Percentiles rank a stretch among this genome's conserved stretches.
Evolutionary conservation across 192 early-diverging fungal genomes (phyloP).

Genomic region (Dissophora ornata): DNA sequence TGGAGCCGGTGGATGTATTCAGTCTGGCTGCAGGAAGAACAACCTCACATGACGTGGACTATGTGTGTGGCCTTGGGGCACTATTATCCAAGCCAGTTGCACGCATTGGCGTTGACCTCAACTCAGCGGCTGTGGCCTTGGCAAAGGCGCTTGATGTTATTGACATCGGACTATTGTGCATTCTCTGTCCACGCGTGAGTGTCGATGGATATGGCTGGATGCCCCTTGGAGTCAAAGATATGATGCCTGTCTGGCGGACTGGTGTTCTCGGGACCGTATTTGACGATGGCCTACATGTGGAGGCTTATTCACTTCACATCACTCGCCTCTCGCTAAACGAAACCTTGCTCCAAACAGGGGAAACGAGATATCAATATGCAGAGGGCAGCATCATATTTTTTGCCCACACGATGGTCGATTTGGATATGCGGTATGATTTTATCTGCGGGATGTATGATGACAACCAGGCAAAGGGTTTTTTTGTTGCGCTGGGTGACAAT

Average conservation of each 20-base stretch:
- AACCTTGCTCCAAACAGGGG: too few relatives aligned
- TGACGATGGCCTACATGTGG: background rate
- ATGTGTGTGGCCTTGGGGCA: constrained; percentile 9
- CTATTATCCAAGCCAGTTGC: background rate
- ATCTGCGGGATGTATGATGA: too few relatives aligned
- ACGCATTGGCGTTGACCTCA: background rate
- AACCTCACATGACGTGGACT: constrained; percentile 1
- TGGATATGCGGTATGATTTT: too few relatives aligned
- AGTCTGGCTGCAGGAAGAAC: background rate
- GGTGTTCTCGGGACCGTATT: background rate
- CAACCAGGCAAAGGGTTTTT: too few relatives aligned
- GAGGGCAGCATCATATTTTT: too few relatives aligned
- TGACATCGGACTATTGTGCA: background rate
- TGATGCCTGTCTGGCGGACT: background rate
- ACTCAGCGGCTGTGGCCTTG: background rate
- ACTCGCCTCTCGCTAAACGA: too few relatives aligned
- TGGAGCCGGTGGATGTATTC: background rate
- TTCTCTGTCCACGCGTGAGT: background rate
- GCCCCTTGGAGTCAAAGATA: constrained; percentile 7
- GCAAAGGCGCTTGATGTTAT: background rate
- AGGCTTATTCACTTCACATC: background rate
- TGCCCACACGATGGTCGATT: too few relatives aligned
- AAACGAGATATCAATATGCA: too few relatives aligned
- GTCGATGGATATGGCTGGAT: constrained; percentile 8
- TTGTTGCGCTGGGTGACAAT: too few relatives aligned